These are phyloP conservation scores for Ettlia oleoabundans DNA, from an alignment of 139 green algal genomes.

Conservation along the genomic window DNA sequence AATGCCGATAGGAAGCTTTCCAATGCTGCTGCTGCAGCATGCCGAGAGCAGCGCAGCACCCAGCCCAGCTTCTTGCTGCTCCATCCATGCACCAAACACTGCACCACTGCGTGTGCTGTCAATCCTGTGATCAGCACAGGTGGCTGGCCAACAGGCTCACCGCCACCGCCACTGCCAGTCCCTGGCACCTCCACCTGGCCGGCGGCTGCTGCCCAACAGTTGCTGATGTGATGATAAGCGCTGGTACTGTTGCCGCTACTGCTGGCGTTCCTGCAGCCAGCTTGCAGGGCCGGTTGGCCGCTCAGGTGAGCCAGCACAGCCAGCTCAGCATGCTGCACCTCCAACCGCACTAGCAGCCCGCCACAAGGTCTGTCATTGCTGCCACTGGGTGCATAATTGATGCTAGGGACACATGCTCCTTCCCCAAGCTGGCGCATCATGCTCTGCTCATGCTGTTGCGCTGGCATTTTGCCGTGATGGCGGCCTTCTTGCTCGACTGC, in stretches of 20 bases:
- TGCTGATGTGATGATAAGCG: slow-evolving; percentile 5
- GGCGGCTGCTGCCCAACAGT: slow-evolving; percentile 30
- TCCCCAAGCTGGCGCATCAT: too few species aligned
- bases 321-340: slow-evolving; percentile 27
- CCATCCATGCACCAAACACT: slow-evolving; percentile 31
- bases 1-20: slow-evolving; percentile 26
- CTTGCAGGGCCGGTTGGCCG: slow-evolving; percentile 6
- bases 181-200: slow-evolving; percentile 16
- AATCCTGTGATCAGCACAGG: slow-evolving; percentile 1
- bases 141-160: neutral
- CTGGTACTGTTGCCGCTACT: neutral
- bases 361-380: too few species aligned
- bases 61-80: slow-evolving; percentile 9
- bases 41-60: slow-evolving; percentile 1
- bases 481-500: too few species aligned
- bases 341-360: neutral
- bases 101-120: neutral
- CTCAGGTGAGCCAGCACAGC: slow-evolving; percentile 26
- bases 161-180: neutral
- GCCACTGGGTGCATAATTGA: neutral
- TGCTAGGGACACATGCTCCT: neutral
- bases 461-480: too few species aligned
- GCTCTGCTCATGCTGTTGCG: too few species aligned
- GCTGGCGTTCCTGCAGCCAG: slow-evolving; percentile 6
- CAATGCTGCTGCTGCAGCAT: neutral